phyloP scores from a whole-genome alignment of 768 basidiomycete genomes.

The Lactarius sanguifluus region DNA sequence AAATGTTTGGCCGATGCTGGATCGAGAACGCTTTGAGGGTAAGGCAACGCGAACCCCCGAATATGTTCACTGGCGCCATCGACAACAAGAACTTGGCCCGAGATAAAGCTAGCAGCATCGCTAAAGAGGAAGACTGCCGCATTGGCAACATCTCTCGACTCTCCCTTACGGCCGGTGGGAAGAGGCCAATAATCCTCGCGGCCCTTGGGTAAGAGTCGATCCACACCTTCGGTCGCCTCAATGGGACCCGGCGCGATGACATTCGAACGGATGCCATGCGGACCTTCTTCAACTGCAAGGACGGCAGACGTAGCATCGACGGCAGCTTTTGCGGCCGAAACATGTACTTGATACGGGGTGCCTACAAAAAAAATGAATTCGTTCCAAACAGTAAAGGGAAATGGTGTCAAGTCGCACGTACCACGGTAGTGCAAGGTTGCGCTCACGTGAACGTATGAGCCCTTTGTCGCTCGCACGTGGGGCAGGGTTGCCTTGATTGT shows the following conservation, averaged over 20 bases:
- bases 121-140: slow-evolving; percentile 44
- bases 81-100: slow-evolving; percentile 40
- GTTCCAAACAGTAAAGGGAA: neutral
- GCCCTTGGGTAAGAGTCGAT: slow-evolving; percentile 46
- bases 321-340: slow-evolving; percentile 92
- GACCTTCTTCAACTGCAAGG: slow-evolving; percentile 92
- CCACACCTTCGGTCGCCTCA: slow-evolving; percentile 69
- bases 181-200: neutral
- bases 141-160: slow-evolving; percentile 39
- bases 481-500: slow-evolving; percentile 90
- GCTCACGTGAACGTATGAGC: slow-evolving; percentile 87
- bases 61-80: slow-evolving; percentile 32
- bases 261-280: slow-evolving; percentile 89
- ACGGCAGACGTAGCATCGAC: slow-evolving; percentile 87
- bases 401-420: slow-evolving; percentile 34
- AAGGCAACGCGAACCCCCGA: slow-evolving; percentile 28
- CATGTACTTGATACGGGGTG: slow-evolving; percentile 86
- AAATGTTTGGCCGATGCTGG: slow-evolving; percentile 27
- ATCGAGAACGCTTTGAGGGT: slow-evolving; percentile 32
- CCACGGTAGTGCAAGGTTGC: slow-evolving; percentile 86
- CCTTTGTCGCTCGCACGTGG: slow-evolving; percentile 66
- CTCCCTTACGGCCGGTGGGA: slow-evolving; percentile 30
- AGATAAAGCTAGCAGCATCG: slow-evolving; percentile 42
- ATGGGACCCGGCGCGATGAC: slow-evolving; percentile 86
- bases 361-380: slow-evolving; percentile 40